These are phyloP conservation scores for Collariella sp. DNA, from an alignment of 495 filamentous ascomycete species.

Conservation along the genomic window DNA sequence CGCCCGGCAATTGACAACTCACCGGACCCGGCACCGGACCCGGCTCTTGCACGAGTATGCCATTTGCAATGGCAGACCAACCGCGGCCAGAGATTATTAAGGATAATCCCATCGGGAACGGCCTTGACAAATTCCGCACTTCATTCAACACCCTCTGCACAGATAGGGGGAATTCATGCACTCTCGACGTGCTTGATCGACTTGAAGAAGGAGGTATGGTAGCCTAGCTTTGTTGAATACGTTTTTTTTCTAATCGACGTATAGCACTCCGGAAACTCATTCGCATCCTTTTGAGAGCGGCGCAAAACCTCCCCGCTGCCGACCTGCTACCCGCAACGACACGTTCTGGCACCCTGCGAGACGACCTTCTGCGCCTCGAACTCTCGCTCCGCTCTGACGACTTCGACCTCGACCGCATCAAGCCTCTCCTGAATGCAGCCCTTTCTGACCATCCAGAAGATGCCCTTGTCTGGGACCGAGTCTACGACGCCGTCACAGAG, in stretches of 20 bases:
- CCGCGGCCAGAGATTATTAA: no score
- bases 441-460: slow-evolving; percentile 12
- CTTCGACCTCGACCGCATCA: slow-evolving; percentile 30
- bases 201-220: slow-evolving; percentile 26
- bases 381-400: slow-evolving; percentile 25
- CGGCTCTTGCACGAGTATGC: no score
- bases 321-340: slow-evolving; percentile 20
- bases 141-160: slow-evolving; percentile 25
- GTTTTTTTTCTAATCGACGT: slow-evolving; percentile 11
- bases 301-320: slow-evolving; percentile 26
- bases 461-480: not conserved
- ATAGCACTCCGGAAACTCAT: slow-evolving; percentile 20
- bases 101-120: no score
- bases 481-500: not conserved
- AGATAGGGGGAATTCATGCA: slow-evolving; percentile 13
- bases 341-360: slow-evolving; percentile 11
- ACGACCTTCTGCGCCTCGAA: slow-evolving; percentile 22
- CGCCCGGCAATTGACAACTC: no score
- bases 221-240: slow-evolving; percentile 8
- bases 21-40: no score
- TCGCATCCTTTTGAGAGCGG: slow-evolving; percentile 16
- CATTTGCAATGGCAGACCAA: no score
- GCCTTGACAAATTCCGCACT: no score
- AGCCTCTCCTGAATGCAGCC: slow-evolving; percentile 24
- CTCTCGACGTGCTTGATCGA: slow-evolving; percentile 23